Evolutionary conservation across 2,329 filamentous ascomycete species (phyloP).

Genomic region (Claviceps spartinae): DNA sequence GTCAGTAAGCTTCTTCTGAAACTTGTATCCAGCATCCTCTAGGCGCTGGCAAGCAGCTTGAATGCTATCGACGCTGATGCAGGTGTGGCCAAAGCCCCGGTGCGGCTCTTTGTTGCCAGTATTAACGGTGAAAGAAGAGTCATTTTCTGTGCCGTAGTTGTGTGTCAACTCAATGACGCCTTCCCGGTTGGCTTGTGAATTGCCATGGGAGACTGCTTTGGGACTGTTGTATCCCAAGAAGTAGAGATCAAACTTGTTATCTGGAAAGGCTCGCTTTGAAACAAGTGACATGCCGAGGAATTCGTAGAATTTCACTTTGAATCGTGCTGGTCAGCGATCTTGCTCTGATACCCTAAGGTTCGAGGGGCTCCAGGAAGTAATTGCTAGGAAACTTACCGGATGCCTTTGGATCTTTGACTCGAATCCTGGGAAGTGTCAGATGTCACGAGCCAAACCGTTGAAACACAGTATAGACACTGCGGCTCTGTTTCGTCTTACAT

Average conservation of each 20-base stretch:
- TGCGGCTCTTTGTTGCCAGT: conserved; percentile 88
- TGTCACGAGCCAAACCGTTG: conserved; percentile 5
- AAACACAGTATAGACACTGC: neutral
- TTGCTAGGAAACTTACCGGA: conserved; percentile 38
- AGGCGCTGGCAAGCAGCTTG: conserved; percentile 82
- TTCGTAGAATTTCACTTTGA: conserved; percentile 77
- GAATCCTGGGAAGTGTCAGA: conserved; percentile 47
- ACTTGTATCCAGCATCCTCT: conserved; percentile 79
- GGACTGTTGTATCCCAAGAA: conserved; percentile 82
- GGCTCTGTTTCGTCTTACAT: conserved; percentile 45
- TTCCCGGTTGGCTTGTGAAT: conserved; percentile 65
- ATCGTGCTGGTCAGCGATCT: neutral
- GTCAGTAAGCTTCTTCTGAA: conserved; percentile 89
- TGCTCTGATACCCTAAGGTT: neutral
- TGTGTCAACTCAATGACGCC: conserved; percentile 78
- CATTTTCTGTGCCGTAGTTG: conserved; percentile 79
- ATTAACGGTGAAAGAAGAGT: conserved; percentile 64
- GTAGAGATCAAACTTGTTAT: conserved; percentile 89
- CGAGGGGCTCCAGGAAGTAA: no score
- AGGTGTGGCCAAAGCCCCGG: conserved; percentile 75
- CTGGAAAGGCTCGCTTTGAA: conserved; percentile 68
- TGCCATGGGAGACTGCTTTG: conserved; percentile 57
- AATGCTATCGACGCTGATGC: conserved; percentile 70
- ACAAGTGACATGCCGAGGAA: conserved; percentile 78
- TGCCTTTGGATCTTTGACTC: conserved; percentile 84